A percentile compares a stretch with the other conserved stretches of the same genome.
Conservation (phyloP, 2,329 filamentous ascomycete species). For the Phymatotrichopsis omnivora region DNA sequence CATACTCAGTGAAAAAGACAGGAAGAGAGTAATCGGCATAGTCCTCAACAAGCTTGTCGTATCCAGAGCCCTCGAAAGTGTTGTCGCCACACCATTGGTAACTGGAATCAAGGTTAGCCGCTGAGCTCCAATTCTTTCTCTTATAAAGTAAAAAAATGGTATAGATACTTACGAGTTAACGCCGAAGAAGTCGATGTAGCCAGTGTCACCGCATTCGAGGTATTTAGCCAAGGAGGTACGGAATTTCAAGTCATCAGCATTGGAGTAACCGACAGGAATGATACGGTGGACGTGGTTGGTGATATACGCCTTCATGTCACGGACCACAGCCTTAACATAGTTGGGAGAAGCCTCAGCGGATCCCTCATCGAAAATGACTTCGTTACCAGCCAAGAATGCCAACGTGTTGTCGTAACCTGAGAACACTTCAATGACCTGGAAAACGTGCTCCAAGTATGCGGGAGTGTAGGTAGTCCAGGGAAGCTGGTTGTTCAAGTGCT, state of each 20-base stretch:
- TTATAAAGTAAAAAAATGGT: background rate
- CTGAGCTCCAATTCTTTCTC: background rate
- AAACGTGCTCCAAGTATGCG: constrained; percentile 30
- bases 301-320: constrained; percentile 61
- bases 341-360: constrained; percentile 42
- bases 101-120: constrained; percentile 35
- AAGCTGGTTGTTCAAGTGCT: constrained; percentile 30
- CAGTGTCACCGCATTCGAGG: constrained; percentile 33
- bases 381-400: constrained; percentile 58
- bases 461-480: constrained; percentile 31
- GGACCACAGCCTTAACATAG: constrained; percentile 49
- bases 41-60: constrained; percentile 51
- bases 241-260: constrained; percentile 54
- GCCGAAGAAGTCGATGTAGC: constrained; percentile 37
- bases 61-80: constrained; percentile 52
- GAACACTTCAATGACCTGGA: constrained; percentile 53
- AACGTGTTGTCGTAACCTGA: constrained; percentile 55
- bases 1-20: constrained; percentile 73
- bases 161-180: constrained; percentile 30
- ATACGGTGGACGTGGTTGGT: constrained; percentile 45
- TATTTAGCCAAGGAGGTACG: constrained; percentile 31
- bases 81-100: constrained; percentile 63
- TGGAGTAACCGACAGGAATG: constrained; percentile 59
- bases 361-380: constrained; percentile 55
- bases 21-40: constrained; percentile 59